These are phyloP conservation scores for Podaxis rugospora DNA, from an alignment of 768 basidiomycete species.

Conservation along the genomic window DNA sequence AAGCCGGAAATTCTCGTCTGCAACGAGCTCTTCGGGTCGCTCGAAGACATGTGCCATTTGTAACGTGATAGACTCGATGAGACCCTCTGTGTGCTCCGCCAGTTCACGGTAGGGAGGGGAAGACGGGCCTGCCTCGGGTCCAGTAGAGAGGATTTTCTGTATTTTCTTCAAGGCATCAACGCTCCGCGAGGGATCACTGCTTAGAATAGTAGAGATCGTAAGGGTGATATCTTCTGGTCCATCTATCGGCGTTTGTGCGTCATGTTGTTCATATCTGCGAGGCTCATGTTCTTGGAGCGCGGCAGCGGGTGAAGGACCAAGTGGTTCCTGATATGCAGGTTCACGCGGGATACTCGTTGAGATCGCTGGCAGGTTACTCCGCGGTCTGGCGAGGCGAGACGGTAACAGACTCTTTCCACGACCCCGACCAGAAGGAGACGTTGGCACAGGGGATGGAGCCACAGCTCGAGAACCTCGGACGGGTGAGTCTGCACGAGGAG, in stretches of 20 bases:
- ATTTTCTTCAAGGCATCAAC: slow-evolving; percentile 94
- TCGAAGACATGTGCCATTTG: slow-evolving; percentile 94
- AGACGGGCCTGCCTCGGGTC: slow-evolving; percentile 68
- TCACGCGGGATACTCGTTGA: background rate
- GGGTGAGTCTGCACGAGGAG: slow-evolving; percentile 39
- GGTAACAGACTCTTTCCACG: slow-evolving; percentile 70
- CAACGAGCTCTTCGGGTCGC: slow-evolving; percentile 64
- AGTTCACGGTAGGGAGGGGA: slow-evolving; percentile 72
- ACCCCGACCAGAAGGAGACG: slow-evolving; percentile 40
- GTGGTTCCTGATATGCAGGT: slow-evolving; percentile 24
- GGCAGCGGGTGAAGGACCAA: slow-evolving; percentile 5
- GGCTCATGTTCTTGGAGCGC: background rate
- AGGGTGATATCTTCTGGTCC: slow-evolving; percentile 63
- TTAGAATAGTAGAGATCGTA: slow-evolving; percentile 85
- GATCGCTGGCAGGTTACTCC: slow-evolving; percentile 37
- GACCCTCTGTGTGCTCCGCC: slow-evolving; percentile 73
- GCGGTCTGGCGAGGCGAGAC: slow-evolving; percentile 68
- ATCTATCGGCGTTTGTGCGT: slow-evolving; percentile 28
- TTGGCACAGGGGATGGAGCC: slow-evolving; percentile 24
- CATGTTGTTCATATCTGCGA: slow-evolving; percentile 15
- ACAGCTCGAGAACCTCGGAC: slow-evolving; percentile 25
- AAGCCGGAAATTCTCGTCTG: slow-evolving; percentile 83
- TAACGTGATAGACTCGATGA: slow-evolving; percentile 86
- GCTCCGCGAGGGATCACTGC: slow-evolving; percentile 78
- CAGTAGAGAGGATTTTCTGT: slow-evolving; percentile 77